Evolutionary conservation across 2,329 filamentous ascomycete species (phyloP).

Genomic region (Thelonectria olida): DNA sequence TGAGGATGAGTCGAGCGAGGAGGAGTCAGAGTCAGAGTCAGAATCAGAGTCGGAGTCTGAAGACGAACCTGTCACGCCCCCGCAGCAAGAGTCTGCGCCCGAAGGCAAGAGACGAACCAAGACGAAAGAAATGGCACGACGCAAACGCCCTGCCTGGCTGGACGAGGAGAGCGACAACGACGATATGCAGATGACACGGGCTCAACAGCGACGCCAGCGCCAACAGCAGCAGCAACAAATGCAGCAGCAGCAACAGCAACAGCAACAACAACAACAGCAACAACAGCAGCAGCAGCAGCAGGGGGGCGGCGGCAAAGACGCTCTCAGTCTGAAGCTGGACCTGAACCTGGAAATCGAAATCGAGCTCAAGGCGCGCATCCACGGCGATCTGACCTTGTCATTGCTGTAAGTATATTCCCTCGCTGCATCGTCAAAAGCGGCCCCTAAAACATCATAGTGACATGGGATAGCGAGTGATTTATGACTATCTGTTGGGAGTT

Average conservation of each 20-base stretch:
- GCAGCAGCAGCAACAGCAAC: constrained; percentile 29
- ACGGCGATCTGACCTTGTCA: constrained; percentile 83
- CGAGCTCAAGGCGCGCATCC: constrained; percentile 84
- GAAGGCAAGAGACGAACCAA: constrained; percentile 9
- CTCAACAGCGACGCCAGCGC: neutral
- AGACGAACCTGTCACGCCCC: constrained; percentile 38
- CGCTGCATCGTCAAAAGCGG: constrained; percentile 7
- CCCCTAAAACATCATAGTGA: constrained; percentile 40
- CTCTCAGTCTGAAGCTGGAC: constrained; percentile 76
- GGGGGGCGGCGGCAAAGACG: constrained; percentile 35
- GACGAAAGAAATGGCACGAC: constrained; percentile 25
- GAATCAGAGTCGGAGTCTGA: constrained; percentile 37
- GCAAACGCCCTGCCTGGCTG: constrained; percentile 34
- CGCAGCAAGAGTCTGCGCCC: constrained; percentile 12
- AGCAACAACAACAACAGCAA: constrained; percentile 31
- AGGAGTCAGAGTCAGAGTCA: too few relatives aligned
- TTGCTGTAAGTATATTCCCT: constrained; percentile 61
- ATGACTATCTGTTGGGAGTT: neutral
- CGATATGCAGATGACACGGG: neutral
- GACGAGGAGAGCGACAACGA: constrained; percentile 33
- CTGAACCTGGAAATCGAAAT: constrained; percentile 87
- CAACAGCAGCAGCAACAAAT: constrained; percentile 30
- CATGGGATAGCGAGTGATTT: constrained; percentile 36
- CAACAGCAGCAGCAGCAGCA: constrained; percentile 25
- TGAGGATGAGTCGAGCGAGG: constrained; percentile 31